phyloP scores from a whole-genome alignment of 495 filamentous ascomycete species.

The Talaromyces stipitatus region DNA sequence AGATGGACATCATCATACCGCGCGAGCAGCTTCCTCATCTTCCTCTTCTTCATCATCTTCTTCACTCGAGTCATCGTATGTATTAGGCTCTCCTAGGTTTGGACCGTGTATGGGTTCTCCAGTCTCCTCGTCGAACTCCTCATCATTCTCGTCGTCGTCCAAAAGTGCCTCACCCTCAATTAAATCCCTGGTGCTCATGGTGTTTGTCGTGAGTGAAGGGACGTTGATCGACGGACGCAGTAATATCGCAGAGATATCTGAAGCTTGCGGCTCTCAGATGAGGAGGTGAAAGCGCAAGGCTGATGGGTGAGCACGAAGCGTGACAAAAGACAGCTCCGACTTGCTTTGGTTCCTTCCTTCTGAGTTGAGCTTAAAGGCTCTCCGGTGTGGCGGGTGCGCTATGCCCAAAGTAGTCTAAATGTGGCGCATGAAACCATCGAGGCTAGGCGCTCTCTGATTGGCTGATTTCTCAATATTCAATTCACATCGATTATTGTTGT shows the following conservation, averaged over 20 bases:
- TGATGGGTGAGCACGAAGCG: neutral
- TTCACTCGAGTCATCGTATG: slow-evolving; percentile 75
- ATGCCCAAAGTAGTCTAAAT: neutral
- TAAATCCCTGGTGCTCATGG: slow-evolving; percentile 71
- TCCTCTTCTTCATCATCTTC: slow-evolving; percentile 97
- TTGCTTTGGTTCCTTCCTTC: neutral
- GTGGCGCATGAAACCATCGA: neutral
- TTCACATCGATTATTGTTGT: neutral
- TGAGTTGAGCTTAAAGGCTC: neutral
- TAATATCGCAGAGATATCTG: neutral
- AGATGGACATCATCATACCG: slow-evolving; percentile 23
- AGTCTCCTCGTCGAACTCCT: slow-evolving; percentile 76
- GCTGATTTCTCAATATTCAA: neutral
- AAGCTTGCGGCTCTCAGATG: neutral
- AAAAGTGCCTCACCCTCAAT: slow-evolving; percentile 79
- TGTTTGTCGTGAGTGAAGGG: neutral
- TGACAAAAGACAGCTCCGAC: neutral
- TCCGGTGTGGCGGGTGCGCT: slow-evolving; percentile 1
- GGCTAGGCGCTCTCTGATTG: neutral
- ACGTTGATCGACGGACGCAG: neutral
- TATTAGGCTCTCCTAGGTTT: slow-evolving; percentile 29
- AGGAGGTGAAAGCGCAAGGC: neutral
- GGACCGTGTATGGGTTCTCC: slow-evolving; percentile 49
- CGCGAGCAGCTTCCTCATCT: slow-evolving; percentile 66
- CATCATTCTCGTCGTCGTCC: slow-evolving; percentile 86